Conservation (phyloP, 208 protist genomes). For the Wallacemonas collosoma region DNA sequence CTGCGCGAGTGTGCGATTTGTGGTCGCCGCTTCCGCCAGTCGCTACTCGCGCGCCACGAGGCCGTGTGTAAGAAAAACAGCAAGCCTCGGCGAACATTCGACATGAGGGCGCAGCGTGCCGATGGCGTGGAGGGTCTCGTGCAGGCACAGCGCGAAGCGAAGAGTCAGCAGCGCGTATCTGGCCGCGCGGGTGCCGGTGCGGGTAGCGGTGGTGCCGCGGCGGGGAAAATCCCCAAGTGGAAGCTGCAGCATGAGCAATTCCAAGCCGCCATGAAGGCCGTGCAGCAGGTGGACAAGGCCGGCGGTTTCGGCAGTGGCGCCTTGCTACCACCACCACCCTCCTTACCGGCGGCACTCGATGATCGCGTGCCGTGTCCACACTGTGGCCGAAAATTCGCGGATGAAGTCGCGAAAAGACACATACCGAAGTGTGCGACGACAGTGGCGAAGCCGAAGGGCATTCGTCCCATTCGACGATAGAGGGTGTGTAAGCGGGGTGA, state of each 20-base stretch:
- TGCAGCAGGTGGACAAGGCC: slow-evolving; percentile 41
- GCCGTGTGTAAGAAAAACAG: slow-evolving; percentile 57
- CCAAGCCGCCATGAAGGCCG: slow-evolving; percentile 85
- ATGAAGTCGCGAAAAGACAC: slow-evolving; percentile 80
- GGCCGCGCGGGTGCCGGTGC: not conserved
- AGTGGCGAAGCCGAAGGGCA: slow-evolving; percentile 83
- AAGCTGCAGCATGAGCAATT: slow-evolving; percentile 91
- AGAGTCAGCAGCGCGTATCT: not conserved
- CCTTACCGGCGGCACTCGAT: slow-evolving; percentile 58
- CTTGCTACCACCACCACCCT: slow-evolving; percentile 30
- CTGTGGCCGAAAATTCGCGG: slow-evolving; percentile 88
- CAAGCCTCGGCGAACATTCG: slow-evolving; percentile 69
- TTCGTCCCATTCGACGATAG: slow-evolving; percentile 63
- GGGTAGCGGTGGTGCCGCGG: slow-evolving; percentile 5
- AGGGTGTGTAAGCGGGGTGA: not conserved
- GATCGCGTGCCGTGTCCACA: slow-evolving; percentile 88
- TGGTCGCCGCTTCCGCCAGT: slow-evolving; percentile 72
- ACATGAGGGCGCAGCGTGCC: slow-evolving; percentile 70
- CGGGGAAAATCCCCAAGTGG: slow-evolving; percentile 86
- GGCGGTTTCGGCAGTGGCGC: slow-evolving; percentile 22
- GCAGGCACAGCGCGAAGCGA: slow-evolving; percentile 32
- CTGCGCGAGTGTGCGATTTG: slow-evolving; percentile 58
- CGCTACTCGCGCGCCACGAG: slow-evolving; percentile 66
- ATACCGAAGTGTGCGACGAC: slow-evolving; percentile 91
- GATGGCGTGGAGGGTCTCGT: slow-evolving; percentile 78